Evolutionary conservation across 1,139 yeast genomes (phyloP).

Genomic region (Pichia sp.): DNA sequence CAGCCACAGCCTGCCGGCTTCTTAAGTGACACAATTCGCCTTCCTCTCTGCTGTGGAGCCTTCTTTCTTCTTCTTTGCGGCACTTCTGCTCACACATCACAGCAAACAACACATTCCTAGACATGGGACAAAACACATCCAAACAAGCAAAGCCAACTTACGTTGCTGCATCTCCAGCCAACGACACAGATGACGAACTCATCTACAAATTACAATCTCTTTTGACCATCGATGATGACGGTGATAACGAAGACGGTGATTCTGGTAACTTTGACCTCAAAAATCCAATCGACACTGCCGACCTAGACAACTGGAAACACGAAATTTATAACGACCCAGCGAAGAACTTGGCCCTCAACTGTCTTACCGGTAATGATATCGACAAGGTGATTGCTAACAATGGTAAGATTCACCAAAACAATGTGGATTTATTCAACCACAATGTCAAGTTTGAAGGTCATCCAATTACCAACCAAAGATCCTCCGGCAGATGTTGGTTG

Average conservation of each 20-base stretch:
- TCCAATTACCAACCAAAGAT: slow-evolving; percentile 58
- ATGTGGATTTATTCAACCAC: slow-evolving; percentile 50
- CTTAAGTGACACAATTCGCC: background rate
- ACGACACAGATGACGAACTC: slow-evolving; percentile 30
- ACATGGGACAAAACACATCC: slow-evolving; percentile 31
- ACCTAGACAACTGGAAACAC: slow-evolving; percentile 50
- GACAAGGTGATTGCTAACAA: slow-evolving; percentile 44
- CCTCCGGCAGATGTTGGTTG: slow-evolving; percentile 68
- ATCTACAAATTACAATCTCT: slow-evolving; percentile 30
- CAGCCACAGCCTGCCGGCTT: background rate
- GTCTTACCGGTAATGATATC: slow-evolving; percentile 52
- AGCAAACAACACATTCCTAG: background rate
- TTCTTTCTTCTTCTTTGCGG: no score
- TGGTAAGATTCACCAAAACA: slow-evolving; percentile 37
- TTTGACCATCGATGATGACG: slow-evolving; percentile 11
- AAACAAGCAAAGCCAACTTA: slow-evolving; percentile 24
- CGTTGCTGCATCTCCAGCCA: slow-evolving; percentile 10
- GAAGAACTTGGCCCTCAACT: slow-evolving; percentile 58
- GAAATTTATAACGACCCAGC: slow-evolving; percentile 50
- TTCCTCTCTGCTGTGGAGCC: no score
- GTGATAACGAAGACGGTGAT: slow-evolving; percentile 10
- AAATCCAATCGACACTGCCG: slow-evolving; percentile 36
- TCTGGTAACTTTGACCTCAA: background rate
- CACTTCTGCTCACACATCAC: no score
- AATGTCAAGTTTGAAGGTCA: slow-evolving; percentile 55